phyloP scores from a whole-genome alignment of 1,284 basidiomycete species.

The Vanrija humicola region DNA sequence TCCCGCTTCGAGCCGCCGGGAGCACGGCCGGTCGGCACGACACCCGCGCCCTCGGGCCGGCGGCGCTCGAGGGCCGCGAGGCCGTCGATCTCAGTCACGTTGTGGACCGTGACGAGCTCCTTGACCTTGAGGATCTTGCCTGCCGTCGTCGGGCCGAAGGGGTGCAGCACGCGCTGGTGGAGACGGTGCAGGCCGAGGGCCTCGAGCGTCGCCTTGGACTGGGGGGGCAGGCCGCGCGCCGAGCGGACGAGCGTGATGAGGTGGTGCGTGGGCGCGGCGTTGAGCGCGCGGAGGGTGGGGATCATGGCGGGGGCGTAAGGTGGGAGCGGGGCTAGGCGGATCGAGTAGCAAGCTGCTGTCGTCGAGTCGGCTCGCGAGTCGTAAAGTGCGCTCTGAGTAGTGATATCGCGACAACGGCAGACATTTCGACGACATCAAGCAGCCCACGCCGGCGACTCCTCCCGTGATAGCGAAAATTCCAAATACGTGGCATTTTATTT shows the following conservation, averaged over 20 bases:
- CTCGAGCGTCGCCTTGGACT: slow-evolving; percentile 46
- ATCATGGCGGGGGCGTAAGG: slow-evolving; percentile 11
- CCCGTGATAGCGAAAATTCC: too few relatives aligned
- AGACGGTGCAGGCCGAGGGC: slow-evolving; percentile 50
- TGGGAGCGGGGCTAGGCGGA: background rate
- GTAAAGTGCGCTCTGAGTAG: background rate
- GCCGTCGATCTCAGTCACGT: slow-evolving; percentile 44
- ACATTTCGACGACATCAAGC: background rate
- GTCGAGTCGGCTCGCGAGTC: background rate
- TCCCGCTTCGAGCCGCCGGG: slow-evolving; percentile 21
- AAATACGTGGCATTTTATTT: too few relatives aligned
- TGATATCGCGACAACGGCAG: too few relatives aligned
- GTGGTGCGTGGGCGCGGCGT: slow-evolving; percentile 41
- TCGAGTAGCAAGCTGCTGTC: background rate
- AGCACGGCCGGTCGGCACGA: slow-evolving; percentile 29
- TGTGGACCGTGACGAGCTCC: slow-evolving; percentile 54
- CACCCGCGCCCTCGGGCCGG: slow-evolving; percentile 39
- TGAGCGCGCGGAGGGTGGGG: slow-evolving; percentile 8
- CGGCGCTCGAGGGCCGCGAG: slow-evolving; percentile 24
- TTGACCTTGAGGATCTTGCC: slow-evolving; percentile 54
- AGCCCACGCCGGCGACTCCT: too few relatives aligned
- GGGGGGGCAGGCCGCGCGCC: slow-evolving; percentile 51
- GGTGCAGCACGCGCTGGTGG: slow-evolving; percentile 51
- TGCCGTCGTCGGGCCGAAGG: slow-evolving; percentile 43
- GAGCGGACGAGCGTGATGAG: slow-evolving; percentile 54